These are phyloP conservation scores for Butyriboletus loyo DNA, from an alignment of 768 basidiomycete species.

Conservation along the genomic window DNA sequence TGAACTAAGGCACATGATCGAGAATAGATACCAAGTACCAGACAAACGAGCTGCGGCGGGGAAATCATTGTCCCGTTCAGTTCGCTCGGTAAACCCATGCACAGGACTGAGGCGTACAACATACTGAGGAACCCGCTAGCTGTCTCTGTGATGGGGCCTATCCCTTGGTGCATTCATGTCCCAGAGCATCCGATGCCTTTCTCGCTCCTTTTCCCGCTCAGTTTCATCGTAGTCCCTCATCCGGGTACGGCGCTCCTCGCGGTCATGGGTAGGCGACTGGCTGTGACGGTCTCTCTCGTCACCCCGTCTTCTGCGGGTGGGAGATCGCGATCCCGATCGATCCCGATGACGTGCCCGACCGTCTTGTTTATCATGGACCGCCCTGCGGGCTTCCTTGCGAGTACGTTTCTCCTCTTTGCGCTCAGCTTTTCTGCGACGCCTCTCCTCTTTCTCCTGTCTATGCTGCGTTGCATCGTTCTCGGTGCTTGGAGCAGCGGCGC, in stretches of 20 bases:
- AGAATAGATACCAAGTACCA: conserved; percentile 4
- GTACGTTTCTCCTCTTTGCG: conserved; percentile 60
- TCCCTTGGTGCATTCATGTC: conserved; percentile 44
- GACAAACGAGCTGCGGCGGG: not conserved
- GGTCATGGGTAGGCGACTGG: conserved; percentile 27
- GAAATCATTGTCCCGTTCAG: conserved; percentile 1
- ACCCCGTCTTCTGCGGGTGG: conserved; percentile 15
- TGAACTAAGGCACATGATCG: conserved; percentile 9
- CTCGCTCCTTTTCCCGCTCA: conserved; percentile 33
- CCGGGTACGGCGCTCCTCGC: conserved; percentile 17
- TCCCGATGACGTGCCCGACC: conserved; percentile 22
- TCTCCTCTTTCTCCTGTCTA: conserved; percentile 47
- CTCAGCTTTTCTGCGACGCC: conserved; percentile 47
- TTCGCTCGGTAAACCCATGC: conserved; percentile 4
- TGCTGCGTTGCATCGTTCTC: conserved; percentile 33
- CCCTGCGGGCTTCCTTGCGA: conserved; percentile 48
- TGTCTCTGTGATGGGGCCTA: conserved; percentile 20
- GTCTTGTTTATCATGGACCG: conserved; percentile 34
- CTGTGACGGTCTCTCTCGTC: conserved; percentile 27
- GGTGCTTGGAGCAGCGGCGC: conserved; percentile 14
- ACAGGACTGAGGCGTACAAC: conserved; percentile 3
- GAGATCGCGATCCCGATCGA: conserved; percentile 38
- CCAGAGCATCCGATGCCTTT: conserved; percentile 52
- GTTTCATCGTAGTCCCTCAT: conserved; percentile 26
- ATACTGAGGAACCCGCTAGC: conserved; percentile 14